Evolutionary conservation across 768 basidiomycete species (phyloP).

Genomic region (Boletus coccyginus): DNA sequence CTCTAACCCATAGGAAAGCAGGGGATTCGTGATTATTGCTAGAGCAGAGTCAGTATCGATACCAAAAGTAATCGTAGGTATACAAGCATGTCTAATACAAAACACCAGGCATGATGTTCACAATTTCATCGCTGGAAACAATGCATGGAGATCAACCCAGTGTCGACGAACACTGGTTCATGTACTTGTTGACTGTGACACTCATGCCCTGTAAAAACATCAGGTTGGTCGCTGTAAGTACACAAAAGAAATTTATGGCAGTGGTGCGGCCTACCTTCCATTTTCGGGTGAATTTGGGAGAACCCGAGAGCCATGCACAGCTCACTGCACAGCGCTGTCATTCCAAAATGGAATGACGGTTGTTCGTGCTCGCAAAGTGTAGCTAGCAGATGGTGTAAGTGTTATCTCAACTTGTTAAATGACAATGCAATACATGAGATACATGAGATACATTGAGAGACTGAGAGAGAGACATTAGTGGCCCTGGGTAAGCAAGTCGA

Average conservation of each 20-base stretch:
- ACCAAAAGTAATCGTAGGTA: slow-evolving; percentile 5
- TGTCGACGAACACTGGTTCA: slow-evolving; percentile 83
- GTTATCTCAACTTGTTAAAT: too few relatives aligned
- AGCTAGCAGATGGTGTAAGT: too few relatives aligned
- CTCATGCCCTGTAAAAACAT: slow-evolving; percentile 51
- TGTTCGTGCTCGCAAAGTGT: too few relatives aligned
- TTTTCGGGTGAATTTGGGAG: too few relatives aligned
- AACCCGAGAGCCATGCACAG: too few relatives aligned
- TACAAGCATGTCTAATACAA: slow-evolving; percentile 7
- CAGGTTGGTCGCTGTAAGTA: slow-evolving; percentile 49
- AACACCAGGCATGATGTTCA: slow-evolving; percentile 23
- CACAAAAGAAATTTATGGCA: slow-evolving; percentile 27
- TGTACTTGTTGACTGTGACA: slow-evolving; percentile 67
- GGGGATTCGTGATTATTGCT: not conserved
- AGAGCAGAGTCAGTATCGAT: not conserved
- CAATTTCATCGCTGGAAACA: slow-evolving; percentile 83
- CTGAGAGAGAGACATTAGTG: too few relatives aligned
- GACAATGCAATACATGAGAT: too few relatives aligned
- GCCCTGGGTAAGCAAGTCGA: too few relatives aligned
- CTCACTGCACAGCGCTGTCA: too few relatives aligned
- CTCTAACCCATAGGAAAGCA: slow-evolving; percentile 5
- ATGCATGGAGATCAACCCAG: slow-evolving; percentile 76
- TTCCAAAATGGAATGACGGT: too few relatives aligned
- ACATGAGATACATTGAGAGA: too few relatives aligned
- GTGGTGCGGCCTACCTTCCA: too few relatives aligned